These are phyloP conservation scores for Xylariaceae sp. DNA, from an alignment of 2,329 filamentous ascomycete species.

Conservation along the genomic window DNA sequence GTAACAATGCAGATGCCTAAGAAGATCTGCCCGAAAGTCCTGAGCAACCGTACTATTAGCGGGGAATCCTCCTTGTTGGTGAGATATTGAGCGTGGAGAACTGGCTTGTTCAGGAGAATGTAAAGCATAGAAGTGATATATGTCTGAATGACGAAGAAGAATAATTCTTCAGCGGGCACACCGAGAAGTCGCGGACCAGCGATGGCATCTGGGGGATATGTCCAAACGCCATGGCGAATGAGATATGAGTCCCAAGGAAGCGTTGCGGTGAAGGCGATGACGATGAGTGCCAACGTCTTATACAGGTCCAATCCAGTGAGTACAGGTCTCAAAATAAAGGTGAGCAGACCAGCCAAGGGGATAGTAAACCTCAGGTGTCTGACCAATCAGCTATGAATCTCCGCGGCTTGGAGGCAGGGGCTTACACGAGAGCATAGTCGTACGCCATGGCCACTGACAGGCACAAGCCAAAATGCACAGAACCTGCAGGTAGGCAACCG, in stretches of 20 bases:
- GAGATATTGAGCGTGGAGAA: slow-evolving; percentile 46
- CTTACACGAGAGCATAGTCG: slow-evolving; percentile 28
- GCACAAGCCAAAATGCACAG: not conserved
- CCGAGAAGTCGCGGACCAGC: slow-evolving; percentile 56
- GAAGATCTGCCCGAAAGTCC: slow-evolving; percentile 44
- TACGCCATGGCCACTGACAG: slow-evolving; percentile 20
- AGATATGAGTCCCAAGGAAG: slow-evolving; percentile 76
- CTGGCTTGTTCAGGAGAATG: slow-evolving; percentile 60
- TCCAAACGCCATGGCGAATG: slow-evolving; percentile 65
- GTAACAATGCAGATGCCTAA: slow-evolving; percentile 39
- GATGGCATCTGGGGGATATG: slow-evolving; percentile 62
- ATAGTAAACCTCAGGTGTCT: slow-evolving; percentile 66
- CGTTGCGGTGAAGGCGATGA: slow-evolving; percentile 62
- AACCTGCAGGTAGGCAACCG: not conserved
- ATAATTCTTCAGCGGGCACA: slow-evolving; percentile 70
- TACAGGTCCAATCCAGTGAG: slow-evolving; percentile 58
- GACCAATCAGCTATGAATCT: not conserved
- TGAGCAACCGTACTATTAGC: slow-evolving; percentile 20
- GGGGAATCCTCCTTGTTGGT: slow-evolving; percentile 26
- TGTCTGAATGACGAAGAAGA: slow-evolving; percentile 75
- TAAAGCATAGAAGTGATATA: slow-evolving; percentile 69
- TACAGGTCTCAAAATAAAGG: slow-evolving; percentile 56
- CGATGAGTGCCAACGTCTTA: slow-evolving; percentile 57
- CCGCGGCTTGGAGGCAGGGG: not conserved
- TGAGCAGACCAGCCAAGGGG: slow-evolving; percentile 56